These are phyloP conservation scores for Trichothecium sympodiale DNA, from an alignment of 2,329 filamentous ascomycete species.

Conservation along the genomic window DNA sequence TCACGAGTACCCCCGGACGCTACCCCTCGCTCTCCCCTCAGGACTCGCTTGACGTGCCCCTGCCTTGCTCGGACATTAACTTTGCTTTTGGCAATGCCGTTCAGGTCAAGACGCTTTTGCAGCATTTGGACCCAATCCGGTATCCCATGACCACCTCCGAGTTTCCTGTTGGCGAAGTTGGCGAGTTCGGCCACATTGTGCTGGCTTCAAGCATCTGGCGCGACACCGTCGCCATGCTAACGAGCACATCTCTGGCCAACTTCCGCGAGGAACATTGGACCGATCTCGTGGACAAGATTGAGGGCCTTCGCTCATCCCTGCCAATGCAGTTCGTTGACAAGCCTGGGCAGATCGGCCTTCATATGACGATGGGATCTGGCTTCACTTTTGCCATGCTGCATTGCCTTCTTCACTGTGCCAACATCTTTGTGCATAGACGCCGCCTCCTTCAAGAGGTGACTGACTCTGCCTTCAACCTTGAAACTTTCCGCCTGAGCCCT, in stretches of 20 bases:
- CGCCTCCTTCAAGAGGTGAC: conserved; percentile 47
- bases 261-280: conserved; percentile 44
- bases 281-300: conserved; percentile 41
- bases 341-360: conserved; percentile 47
- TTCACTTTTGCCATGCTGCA: conserved; percentile 54
- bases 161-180: conserved; percentile 36
- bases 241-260: conserved; percentile 35
- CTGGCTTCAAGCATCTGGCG: conserved; percentile 51
- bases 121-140: conserved; percentile 21
- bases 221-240: conserved; percentile 51
- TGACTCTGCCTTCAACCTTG: conserved; percentile 37
- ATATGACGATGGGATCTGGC: conserved; percentile 54
- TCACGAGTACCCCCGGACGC: conserved; percentile 50
- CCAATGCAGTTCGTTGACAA: conserved; percentile 52
- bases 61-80: conserved; percentile 51
- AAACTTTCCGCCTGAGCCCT: conserved; percentile 39
- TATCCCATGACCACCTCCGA: conserved; percentile 24
- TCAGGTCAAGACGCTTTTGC: conserved; percentile 42
- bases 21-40: conserved; percentile 43
- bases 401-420: conserved; percentile 48
- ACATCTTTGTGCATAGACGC: conserved; percentile 49
- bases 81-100: conserved; percentile 52
- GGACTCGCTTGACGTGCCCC: conserved; percentile 42
- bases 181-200: conserved; percentile 52
- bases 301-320: conserved; percentile 39